Conservation (phyloP, 2,329 filamentous ascomycete species). For the Diaporthe aspalathi region DNA sequence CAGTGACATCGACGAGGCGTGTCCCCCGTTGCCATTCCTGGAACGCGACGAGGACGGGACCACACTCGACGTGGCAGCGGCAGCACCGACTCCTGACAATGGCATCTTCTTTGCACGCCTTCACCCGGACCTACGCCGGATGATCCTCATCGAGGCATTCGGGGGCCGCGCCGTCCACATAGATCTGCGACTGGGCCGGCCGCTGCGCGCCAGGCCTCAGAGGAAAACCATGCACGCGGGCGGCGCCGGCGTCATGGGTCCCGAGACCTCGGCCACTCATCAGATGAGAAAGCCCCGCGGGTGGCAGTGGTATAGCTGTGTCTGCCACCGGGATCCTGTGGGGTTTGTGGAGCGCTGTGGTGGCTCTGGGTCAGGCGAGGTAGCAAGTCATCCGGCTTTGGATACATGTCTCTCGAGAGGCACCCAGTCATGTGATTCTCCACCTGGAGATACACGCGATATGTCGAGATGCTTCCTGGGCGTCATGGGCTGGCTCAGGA, state of each 20-base stretch:
- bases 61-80: background rate
- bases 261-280: background rate
- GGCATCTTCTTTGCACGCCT: conserved; percentile 29
- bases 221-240: background rate
- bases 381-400: background rate
- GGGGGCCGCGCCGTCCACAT: conserved; percentile 21
- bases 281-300: background rate
- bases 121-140: conserved; percentile 9
- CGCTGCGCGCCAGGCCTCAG: background rate
- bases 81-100: background rate
- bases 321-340: conserved; percentile 26
- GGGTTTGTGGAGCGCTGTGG: background rate
- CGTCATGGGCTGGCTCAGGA: conserved; percentile 26
- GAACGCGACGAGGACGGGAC: background rate
- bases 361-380: background rate
- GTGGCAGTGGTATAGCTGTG: conserved; percentile 34
- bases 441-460: background rate
- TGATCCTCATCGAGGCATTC: conserved; percentile 31
- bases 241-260: background rate
- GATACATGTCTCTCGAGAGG: background rate
- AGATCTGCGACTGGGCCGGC: background rate
- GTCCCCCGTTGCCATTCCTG: conserved; percentile 7
- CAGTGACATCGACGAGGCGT: background rate
- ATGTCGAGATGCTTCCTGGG: conserved; percentile 21
- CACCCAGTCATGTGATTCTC: background rate